Percentiles rank a stretch among this genome's conserved stretches.
These are phyloP conservation scores for Fonsecaea pedrosoi DNA, from an alignment of 2,329 filamentous ascomycete species.

Conservation along the genomic window DNA sequence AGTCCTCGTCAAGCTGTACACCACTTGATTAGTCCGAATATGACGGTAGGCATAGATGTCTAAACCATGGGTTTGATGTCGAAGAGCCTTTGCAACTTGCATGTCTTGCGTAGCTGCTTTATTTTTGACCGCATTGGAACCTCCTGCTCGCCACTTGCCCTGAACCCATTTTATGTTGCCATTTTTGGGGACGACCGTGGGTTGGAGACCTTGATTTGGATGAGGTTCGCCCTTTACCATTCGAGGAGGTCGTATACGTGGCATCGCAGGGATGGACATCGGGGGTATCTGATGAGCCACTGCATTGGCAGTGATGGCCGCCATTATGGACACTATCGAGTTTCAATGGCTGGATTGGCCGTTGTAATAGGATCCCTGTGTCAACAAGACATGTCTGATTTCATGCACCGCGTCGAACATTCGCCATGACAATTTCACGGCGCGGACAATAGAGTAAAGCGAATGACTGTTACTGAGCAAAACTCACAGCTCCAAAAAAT, in stretches of 20 bases:
- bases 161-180: slow-evolving; percentile 46
- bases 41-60: slow-evolving; percentile 70
- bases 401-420: not conserved
- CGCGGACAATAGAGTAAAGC: not conserved
- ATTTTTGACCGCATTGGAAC: slow-evolving; percentile 53
- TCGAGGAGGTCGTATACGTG: slow-evolving; percentile 40
- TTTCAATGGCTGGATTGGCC: not conserved
- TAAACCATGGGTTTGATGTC: slow-evolving; percentile 59
- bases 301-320: slow-evolving; percentile 33
- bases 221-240: slow-evolving; percentile 37
- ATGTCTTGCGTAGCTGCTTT: slow-evolving; percentile 47
- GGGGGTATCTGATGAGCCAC: slow-evolving; percentile 34
- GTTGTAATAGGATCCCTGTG: not conserved
- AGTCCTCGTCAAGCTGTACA: slow-evolving; percentile 66
- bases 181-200: slow-evolving; percentile 25
- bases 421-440: not conserved
- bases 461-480: not conserved
- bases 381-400: not conserved
- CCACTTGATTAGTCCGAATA: slow-evolving; percentile 67
- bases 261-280: slow-evolving; percentile 36
- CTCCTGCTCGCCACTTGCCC: slow-evolving; percentile 48
- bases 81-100: slow-evolving; percentile 54
- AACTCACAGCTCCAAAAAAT: slow-evolving; percentile 5
- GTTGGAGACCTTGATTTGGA: slow-evolving; percentile 36
- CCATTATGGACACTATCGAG: slow-evolving; percentile 28